Percentiles rank a stretch among this genome's conserved stretches.
Evolutionary conservation across 2,329 filamentous ascomycete genomes (phyloP).

Genomic region (Pseudocercospora crystallina): DNA sequence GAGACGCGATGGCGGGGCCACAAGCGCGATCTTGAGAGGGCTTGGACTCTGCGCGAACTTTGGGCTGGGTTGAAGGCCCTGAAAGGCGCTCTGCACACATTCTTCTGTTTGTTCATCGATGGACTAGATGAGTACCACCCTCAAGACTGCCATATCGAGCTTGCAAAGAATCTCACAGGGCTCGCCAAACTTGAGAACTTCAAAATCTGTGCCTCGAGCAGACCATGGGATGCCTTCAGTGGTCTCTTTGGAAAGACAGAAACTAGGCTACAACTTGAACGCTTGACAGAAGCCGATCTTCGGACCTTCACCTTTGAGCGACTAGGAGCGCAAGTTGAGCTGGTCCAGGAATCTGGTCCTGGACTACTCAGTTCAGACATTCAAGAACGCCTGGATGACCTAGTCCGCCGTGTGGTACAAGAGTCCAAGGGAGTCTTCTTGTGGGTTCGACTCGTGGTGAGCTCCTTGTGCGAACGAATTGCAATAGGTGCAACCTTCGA

Average conservation of each 20-base stretch:
- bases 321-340: neutral
- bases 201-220: slow-evolving; percentile 1
- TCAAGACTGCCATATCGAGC: slow-evolving; percentile 3
- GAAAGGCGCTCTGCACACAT: neutral
- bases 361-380: neutral
- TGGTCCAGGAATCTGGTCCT: neutral
- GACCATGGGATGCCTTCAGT: neutral
- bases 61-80: neutral
- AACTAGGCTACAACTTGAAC: neutral
- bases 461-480: neutral
- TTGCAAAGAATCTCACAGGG: neutral
- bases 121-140: slow-evolving; percentile 20
- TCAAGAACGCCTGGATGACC: neutral
- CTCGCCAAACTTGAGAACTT: neutral
- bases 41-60: neutral
- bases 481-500: neutral
- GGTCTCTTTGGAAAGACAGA: neutral
- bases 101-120: slow-evolving; percentile 23
- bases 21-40: neutral
- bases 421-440: slow-evolving; percentile 16
- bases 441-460: slow-evolving; percentile 12
- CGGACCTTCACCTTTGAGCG: neutral
- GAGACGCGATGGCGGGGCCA: neutral
- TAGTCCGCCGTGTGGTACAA: neutral
- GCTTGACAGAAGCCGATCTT: neutral